Percentiles rank a stretch among this genome's conserved stretches.
phyloP scores from a whole-genome alignment of 495 filamentous ascomycete genomes.

The Aspergillus carlsbadensis region DNA sequence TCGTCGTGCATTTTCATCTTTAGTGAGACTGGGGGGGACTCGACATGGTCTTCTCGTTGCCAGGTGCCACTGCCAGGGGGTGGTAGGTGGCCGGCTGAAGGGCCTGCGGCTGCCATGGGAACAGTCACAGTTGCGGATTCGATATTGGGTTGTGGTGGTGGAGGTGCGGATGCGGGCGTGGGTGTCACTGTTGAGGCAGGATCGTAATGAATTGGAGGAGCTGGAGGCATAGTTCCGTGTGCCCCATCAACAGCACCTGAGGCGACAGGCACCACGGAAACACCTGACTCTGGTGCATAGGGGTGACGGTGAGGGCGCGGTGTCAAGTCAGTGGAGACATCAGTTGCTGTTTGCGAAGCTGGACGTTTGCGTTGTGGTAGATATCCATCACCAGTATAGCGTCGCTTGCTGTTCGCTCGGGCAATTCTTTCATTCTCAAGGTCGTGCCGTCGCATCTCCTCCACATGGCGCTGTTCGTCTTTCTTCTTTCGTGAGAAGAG shows the following conservation, averaged over 20 bases:
- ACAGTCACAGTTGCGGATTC: constrained; percentile 45
- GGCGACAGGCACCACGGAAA: constrained; percentile 34
- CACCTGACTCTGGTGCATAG: constrained; percentile 29
- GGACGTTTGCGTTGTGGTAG: constrained; percentile 55
- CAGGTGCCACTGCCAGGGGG: constrained; percentile 36
- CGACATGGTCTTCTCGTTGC: constrained; percentile 41
- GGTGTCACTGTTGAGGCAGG: constrained; percentile 41
- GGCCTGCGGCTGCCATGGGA: constrained; percentile 36
- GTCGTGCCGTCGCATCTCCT: constrained; percentile 55
- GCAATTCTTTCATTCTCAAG: constrained; percentile 60
- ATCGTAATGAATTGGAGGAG: constrained; percentile 49
- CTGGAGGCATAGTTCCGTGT: constrained; percentile 44
- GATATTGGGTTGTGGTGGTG: constrained; percentile 26
- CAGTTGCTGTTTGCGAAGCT: constrained; percentile 41
- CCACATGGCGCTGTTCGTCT: constrained; percentile 64
- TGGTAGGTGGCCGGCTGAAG: constrained; percentile 37
- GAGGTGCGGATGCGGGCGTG: constrained; percentile 44
- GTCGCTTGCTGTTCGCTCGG: constrained; percentile 51
- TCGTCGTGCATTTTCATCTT: constrained; percentile 81
- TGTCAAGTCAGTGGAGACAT: constrained; percentile 43
- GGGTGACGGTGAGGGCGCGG: constrained; percentile 35
- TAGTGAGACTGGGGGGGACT: constrained; percentile 68
- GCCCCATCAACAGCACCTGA: constrained; percentile 33
- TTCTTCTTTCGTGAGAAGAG: constrained; percentile 61
- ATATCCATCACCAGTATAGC: constrained; percentile 61